Evolutionary conservation across 176 grass and related monocot genomes (phyloP).

Genomic region (Phoenix roebelenii): DNA sequence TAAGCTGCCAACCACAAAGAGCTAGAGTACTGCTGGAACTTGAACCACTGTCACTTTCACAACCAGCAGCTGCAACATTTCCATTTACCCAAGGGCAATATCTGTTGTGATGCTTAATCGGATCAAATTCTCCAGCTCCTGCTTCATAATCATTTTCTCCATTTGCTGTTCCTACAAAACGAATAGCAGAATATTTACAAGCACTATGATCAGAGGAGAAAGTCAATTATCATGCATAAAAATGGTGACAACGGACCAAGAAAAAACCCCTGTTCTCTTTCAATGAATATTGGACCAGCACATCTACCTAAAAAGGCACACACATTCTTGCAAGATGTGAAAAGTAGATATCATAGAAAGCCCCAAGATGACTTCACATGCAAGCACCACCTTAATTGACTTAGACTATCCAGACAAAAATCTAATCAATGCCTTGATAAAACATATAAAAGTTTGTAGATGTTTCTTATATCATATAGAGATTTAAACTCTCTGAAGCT

Average conservation of each 20-base stretch:
- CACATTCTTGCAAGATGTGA: too few species aligned
- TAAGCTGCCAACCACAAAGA: slow-evolving; percentile 81
- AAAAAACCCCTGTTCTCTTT: too few species aligned
- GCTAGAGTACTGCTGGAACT: slow-evolving; percentile 39
- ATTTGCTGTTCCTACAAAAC: slow-evolving; percentile 53
- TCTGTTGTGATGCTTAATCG: slow-evolving; percentile 84
- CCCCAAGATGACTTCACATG: too few species aligned
- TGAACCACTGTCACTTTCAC: slow-evolving; percentile 34
- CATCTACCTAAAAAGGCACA: too few species aligned
- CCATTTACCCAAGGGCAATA: slow-evolving; percentile 96
- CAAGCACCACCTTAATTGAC: too few species aligned
- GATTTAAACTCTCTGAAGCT: too few species aligned
- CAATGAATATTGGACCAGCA: too few species aligned
- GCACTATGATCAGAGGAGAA: slow-evolving; percentile 2
- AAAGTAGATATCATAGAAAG: too few species aligned
- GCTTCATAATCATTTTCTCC: slow-evolving; percentile 78
- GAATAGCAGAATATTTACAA: slow-evolving; percentile 13
- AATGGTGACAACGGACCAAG: not conserved
- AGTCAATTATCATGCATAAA: not conserved
- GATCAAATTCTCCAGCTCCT: slow-evolving; percentile 70
- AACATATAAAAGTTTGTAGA: too few species aligned
- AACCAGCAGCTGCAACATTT: slow-evolving; percentile 70
- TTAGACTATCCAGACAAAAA: too few species aligned
- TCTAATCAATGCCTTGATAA: too few species aligned
- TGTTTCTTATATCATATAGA: too few species aligned